A percentile compares a stretch with the other conserved stretches of the same genome.
Evolutionary conservation across 78 protist species (phyloP).

Genomic region (Salpingoeca rosetta): DNA sequence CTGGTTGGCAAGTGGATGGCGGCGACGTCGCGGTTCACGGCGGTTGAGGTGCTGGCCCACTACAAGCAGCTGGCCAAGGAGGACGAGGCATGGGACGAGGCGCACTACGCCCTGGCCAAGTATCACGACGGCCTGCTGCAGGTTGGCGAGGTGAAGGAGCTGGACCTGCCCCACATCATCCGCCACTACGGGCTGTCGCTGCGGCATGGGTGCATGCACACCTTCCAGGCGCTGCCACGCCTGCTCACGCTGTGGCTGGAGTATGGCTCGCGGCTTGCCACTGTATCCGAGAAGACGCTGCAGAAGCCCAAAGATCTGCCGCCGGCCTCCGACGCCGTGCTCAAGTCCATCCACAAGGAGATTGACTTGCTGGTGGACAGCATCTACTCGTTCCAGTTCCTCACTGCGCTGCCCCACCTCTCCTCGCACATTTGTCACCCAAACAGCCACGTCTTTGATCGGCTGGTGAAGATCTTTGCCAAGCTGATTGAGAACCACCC

Average conservation of each 20-base stretch:
- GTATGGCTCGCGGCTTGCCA: conserved; percentile 29
- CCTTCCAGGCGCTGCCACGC: conserved; percentile 54
- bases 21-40: neutral
- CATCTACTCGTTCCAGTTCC: conserved; percentile 47
- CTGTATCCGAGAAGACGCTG: neutral
- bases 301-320: neutral
- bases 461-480: conserved; percentile 24
- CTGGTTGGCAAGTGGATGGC: conserved; percentile 4
- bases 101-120: conserved; percentile 38
- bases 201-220: conserved; percentile 20
- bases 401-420: conserved; percentile 59
- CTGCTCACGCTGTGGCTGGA: conserved; percentile 61
- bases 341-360: neutral
- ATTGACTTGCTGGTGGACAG: neutral
- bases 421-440: conserved; percentile 55
- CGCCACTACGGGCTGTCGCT: conserved; percentile 35
- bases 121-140: conserved; percentile 36
- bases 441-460: conserved; percentile 2
- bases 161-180: conserved; percentile 3
- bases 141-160: neutral
- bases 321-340: no score
- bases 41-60: neutral
- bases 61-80: neutral
- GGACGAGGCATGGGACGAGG: conserved; percentile 47
- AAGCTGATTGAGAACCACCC: conserved; percentile 45